phyloP scores from a whole-genome alignment of 2,329 filamentous ascomycete genomes.

The Penicillium italicum region DNA sequence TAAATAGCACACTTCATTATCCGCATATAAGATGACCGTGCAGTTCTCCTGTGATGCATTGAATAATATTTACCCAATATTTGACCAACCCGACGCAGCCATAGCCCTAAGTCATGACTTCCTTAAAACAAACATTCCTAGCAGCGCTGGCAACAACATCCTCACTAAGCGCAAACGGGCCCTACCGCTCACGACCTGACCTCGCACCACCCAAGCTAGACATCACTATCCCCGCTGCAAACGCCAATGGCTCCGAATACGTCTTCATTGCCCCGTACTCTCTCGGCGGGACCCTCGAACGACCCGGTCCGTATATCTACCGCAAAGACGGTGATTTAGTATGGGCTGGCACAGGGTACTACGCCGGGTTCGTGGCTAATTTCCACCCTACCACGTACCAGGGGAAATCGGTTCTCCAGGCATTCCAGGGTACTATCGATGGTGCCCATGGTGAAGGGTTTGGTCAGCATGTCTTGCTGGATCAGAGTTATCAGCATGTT shows the following conservation, averaged over 20 bases:
- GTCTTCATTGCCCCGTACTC: slow-evolving; percentile 33
- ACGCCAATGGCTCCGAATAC: slow-evolving; percentile 26
- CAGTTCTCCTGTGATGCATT: no score
- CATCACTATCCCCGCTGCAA: slow-evolving; percentile 29
- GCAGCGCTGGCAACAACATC: not conserved
- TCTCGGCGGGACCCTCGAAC: slow-evolving; percentile 35
- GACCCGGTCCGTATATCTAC: slow-evolving; percentile 53
- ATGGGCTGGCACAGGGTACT: slow-evolving; percentile 53
- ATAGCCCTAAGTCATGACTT: not conserved
- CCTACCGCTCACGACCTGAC: slow-evolving; percentile 1
- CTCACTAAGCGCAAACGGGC: not conserved
- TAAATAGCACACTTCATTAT: not conserved
- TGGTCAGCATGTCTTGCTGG: slow-evolving; percentile 50
- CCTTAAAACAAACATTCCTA: not conserved
- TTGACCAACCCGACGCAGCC: not conserved
- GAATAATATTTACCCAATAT: not conserved
- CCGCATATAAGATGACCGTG: not conserved
- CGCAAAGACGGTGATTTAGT: slow-evolving; percentile 51
- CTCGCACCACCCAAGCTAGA: slow-evolving; percentile 6
- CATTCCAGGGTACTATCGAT: slow-evolving; percentile 51
- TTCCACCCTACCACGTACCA: slow-evolving; percentile 47
- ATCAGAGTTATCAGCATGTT: slow-evolving; percentile 52
- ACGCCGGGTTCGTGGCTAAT: slow-evolving; percentile 49
- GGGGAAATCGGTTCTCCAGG: slow-evolving; percentile 49
- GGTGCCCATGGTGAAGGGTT: slow-evolving; percentile 49